These are phyloP conservation scores for Trebouxia sp. DNA, from an alignment of 139 green algal genomes.

Conservation along the genomic window DNA sequence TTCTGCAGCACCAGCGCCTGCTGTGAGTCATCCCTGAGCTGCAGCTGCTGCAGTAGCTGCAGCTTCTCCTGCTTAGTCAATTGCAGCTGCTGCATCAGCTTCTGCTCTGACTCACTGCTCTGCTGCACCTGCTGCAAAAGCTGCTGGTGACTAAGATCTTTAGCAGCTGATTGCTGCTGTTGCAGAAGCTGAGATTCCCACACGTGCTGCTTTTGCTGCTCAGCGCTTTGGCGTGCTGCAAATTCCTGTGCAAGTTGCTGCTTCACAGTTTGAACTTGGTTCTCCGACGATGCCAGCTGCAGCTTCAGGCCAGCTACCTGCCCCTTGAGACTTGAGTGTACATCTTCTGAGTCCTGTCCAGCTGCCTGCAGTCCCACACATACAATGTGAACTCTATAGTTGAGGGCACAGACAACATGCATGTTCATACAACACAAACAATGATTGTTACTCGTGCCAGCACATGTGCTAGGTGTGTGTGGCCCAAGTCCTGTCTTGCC, in stretches of 20 bases:
- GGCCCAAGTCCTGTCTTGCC: no score
- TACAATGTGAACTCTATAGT: no score
- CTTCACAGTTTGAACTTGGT: not conserved
- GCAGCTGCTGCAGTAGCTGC: not conserved
- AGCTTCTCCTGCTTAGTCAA: not conserved
- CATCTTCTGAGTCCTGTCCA: no score
- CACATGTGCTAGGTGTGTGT: no score
- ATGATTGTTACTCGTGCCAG: no score
- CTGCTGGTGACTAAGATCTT: not conserved
- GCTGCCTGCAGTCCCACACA: no score
- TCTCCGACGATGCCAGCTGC: not conserved
- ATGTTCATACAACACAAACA: no score
- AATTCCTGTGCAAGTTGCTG: not conserved
- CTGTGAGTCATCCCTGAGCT: not conserved
- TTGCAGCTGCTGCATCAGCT: not conserved
- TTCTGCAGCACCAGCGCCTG: no score
- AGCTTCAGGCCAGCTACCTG: constrained; percentile 13
- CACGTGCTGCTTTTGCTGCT: not conserved
- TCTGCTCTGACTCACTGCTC: not conserved
- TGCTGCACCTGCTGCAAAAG: not conserved
- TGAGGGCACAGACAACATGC: no score
- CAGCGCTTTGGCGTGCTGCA: not conserved
- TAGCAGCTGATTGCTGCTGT: not conserved
- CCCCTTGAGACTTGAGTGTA: not conserved
- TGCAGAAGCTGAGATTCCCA: constrained; percentile 10